A percentile compares a stretch with the other conserved stretches of the same genome.
Evolutionary conservation across 2,329 filamentous ascomycete genomes (phyloP).

Genomic region (Ceratocystis cacaofunesta): DNA sequence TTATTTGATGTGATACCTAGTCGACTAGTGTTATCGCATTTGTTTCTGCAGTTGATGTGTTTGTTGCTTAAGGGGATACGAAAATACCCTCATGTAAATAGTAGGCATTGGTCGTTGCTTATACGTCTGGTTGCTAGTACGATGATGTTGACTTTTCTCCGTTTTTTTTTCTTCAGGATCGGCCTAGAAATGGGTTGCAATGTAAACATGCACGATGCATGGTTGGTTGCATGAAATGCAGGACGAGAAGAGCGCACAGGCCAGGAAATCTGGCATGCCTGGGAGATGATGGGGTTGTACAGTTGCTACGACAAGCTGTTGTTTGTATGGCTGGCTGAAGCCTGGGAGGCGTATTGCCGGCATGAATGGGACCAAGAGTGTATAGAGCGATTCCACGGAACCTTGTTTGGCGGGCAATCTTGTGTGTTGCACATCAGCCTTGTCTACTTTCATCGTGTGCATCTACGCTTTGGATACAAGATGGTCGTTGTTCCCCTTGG

Average conservation of each 20-base stretch:
- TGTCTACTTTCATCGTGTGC: neutral
- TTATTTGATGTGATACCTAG: neutral
- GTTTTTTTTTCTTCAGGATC: neutral
- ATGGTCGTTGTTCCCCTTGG: neutral
- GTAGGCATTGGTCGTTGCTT: neutral
- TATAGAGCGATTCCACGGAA: no score
- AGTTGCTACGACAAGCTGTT: neutral
- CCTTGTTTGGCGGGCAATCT: no score
- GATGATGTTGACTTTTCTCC: neutral
- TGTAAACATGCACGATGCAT: neutral
- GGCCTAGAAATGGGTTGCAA: neutral
- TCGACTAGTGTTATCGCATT: no score
- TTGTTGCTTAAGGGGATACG: no score
- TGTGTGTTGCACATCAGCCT: neutral
- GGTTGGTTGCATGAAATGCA: neutral
- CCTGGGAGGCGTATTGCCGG: no score
- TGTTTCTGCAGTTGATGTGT: no score
- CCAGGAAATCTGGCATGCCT: neutral
- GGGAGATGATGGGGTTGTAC: neutral
- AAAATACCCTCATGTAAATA: neutral
- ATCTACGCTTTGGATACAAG: neutral
- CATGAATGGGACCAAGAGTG: no score
- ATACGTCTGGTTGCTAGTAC: neutral
- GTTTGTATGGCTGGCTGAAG: neutral
- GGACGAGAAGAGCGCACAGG: neutral